phyloP scores from a whole-genome alignment of 2,329 filamentous ascomycete genomes.

The Lachnellula arida region DNA sequence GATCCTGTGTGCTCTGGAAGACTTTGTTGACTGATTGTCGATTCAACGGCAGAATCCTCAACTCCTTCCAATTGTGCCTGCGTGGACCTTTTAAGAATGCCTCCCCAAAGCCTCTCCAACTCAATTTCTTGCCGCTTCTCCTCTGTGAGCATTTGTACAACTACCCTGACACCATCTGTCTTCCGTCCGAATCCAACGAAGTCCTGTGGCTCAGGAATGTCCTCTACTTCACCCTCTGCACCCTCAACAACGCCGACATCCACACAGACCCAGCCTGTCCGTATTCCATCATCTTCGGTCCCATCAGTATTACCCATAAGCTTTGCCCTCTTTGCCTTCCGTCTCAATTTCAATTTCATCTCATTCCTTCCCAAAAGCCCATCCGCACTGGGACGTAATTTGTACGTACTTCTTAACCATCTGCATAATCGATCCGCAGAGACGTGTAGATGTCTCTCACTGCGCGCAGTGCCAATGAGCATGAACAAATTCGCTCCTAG shows the following conservation, averaged over 20 bases:
- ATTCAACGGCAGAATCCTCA: slow-evolving; percentile 5
- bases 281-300: slow-evolving; percentile 75
- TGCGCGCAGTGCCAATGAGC: slow-evolving; percentile 86
- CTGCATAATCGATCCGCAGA: slow-evolving; percentile 85
- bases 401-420: slow-evolving; percentile 71
- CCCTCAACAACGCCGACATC: slow-evolving; percentile 71
- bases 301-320: slow-evolving; percentile 67
- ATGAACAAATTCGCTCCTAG: slow-evolving; percentile 87
- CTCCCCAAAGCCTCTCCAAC: slow-evolving; percentile 57
- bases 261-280: slow-evolving; percentile 94
- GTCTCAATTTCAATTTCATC: slow-evolving; percentile 77
- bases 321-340: slow-evolving; percentile 77
- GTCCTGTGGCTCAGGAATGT: slow-evolving; percentile 43
- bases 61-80: background rate
- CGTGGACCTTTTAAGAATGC: slow-evolving; percentile 15
- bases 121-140: slow-evolving; percentile 64
- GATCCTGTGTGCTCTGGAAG: background rate
- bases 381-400: slow-evolving; percentile 73
- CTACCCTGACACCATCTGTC: slow-evolving; percentile 53
- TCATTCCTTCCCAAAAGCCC: slow-evolving; percentile 87
- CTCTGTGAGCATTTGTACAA: slow-evolving; percentile 68
- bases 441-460: slow-evolving; percentile 88
- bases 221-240: slow-evolving; percentile 38
- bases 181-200: slow-evolving; percentile 73
- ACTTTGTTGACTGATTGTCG: background rate